These are phyloP conservation scores for Vanrija humicola DNA, from an alignment of 1,284 basidiomycete genomes.

Conservation along the genomic window DNA sequence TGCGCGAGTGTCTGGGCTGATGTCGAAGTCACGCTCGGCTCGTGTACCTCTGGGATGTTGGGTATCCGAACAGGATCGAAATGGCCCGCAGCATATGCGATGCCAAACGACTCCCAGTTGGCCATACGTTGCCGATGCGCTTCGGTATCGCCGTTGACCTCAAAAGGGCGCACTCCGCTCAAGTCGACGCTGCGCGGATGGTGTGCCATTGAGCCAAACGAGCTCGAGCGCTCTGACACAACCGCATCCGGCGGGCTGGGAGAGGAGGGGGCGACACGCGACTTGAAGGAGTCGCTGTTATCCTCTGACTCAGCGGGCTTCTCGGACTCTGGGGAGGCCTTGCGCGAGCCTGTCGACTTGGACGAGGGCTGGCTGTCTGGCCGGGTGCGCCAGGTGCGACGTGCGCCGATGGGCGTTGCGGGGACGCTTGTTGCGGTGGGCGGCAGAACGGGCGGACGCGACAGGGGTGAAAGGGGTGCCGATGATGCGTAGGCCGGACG, in stretches of 20 bases:
- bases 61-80: slow-evolving; percentile 78
- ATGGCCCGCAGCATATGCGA: slow-evolving; percentile 67
- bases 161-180: no score
- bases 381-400: no score
- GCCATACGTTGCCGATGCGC: slow-evolving; percentile 1
- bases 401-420: background rate
- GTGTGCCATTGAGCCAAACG: background rate
- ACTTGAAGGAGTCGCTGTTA: no score
- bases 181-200: background rate
- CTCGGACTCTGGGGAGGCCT: no score
- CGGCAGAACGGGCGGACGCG: background rate
- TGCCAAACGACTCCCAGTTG: slow-evolving; percentile 67
- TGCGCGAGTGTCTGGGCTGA: background rate
- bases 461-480: background rate
- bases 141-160: background rate
- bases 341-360: no score
- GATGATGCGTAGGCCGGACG: background rate
- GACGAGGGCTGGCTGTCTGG: no score
- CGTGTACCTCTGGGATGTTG: slow-evolving; percentile 53
- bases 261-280: no score
- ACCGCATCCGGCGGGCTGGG: background rate
- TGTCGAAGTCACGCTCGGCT: slow-evolving; percentile 9
- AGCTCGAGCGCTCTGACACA: background rate
- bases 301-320: no score
- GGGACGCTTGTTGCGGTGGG: background rate